Base-by-base conservation (phyloP, 1,139 yeast genomes). In the Suzukiozyma palmioleophila region DNA sequence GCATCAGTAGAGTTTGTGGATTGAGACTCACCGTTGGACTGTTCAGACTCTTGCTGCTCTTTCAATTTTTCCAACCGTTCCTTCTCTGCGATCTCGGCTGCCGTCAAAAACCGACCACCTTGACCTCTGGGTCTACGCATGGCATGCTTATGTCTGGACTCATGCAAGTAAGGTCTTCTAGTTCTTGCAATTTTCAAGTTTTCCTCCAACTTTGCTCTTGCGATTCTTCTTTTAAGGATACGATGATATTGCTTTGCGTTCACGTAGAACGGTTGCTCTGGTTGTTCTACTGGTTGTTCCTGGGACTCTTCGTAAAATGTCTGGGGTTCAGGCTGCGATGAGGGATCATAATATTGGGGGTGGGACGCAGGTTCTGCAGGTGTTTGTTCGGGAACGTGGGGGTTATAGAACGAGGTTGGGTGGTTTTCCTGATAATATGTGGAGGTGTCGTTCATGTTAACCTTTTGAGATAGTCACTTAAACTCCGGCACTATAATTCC, bases 51-150 rank as follows among this genome's bases (percentile, higher is more conserved):
- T 41, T 66, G 69, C 41, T 64, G 43, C 44, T 70, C 70, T 50
- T 66, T 64, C 52, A 70, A 62, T 48, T 72, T 71, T 40, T 81
- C 81, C 44, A 72, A 62, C 41, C 80, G 64, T 38, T 84, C 94
- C 54, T 79, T 75, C 62, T 89, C 94, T 21, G 95, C 96, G 44
- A 92, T 90, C 57, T 94, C 98, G 3, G 96, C 95, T 5, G 97
- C 97, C 1, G 98, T 92, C 47, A 94, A 66, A 53, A 94, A 94
- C 45, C 98, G 71, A 3, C 99, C 99, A 25, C 98, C 98, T 63
- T 92, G 97, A 24, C 99, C 99, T 53, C 99, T 78, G 12, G 98
- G 98, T 60, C 99, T 78, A 57, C 98, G 77, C 98, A 94, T 92
- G 15, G 99, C 99, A 61, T 94, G 99, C 60, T 92, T 92, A 62